Evolutionary conservation across 2,329 filamentous ascomycete species (phyloP).

Genomic region (Graphilbum fragrans): DNA sequence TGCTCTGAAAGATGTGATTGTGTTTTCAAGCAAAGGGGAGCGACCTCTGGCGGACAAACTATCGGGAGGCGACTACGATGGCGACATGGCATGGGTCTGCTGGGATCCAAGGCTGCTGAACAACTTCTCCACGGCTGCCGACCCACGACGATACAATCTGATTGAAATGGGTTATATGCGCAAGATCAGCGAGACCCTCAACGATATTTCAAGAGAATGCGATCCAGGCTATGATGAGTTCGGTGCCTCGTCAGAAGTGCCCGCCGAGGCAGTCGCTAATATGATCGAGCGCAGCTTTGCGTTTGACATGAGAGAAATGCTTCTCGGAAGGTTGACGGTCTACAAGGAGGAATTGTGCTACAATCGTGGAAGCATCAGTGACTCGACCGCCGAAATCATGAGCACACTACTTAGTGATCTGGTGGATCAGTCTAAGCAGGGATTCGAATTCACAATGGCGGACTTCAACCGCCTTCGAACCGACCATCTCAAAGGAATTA

Average conservation of each 20-base stretch:
- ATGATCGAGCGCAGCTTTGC: constrained; percentile 42
- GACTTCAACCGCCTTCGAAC: constrained; percentile 26
- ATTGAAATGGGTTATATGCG: constrained; percentile 34
- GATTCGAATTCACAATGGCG: constrained; percentile 31
- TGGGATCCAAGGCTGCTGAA: constrained; percentile 56
- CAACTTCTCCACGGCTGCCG: constrained; percentile 52
- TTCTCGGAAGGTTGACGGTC: constrained; percentile 53
- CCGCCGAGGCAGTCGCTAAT: constrained; percentile 17
- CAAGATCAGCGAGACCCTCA: constrained; percentile 34
- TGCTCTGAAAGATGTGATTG: constrained; percentile 62
- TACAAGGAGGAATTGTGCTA: constrained; percentile 55
- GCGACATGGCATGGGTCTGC: constrained; percentile 66
- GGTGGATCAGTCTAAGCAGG: constrained; percentile 46
- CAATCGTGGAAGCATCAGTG: constrained; percentile 34
- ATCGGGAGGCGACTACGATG: constrained; percentile 73
- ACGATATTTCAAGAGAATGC: constrained; percentile 13
- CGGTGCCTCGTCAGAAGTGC: background rate
- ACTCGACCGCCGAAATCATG: constrained; percentile 30
- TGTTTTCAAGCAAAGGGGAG: constrained; percentile 57
- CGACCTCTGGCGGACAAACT: constrained; percentile 55
- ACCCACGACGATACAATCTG: constrained; percentile 31
- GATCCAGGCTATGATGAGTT: background rate
- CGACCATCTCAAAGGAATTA: constrained; percentile 7
- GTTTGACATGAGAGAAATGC: constrained; percentile 43
- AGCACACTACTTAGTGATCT: constrained; percentile 39